Evolutionary conservation across 139 green algal genomes (phyloP).

Genomic region (Micractinium sp.): DNA sequence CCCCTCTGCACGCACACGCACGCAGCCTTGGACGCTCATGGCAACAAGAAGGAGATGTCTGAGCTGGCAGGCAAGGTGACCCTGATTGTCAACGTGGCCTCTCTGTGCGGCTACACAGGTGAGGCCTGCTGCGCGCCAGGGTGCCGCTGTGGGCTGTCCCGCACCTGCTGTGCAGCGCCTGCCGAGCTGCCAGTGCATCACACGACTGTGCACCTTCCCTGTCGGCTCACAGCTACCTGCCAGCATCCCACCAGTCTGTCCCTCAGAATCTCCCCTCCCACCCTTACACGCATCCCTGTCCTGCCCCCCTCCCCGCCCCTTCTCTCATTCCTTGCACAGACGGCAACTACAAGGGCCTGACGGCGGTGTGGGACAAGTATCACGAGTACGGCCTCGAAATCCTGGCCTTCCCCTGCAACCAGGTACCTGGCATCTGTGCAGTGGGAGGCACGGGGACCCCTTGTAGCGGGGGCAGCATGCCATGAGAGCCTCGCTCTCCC

Average conservation of each 20-base stretch:
- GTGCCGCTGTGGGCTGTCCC: too few species aligned
- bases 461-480: too few species aligned
- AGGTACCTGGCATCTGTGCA: too few species aligned
- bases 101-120: conserved; percentile 76
- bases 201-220: too few species aligned
- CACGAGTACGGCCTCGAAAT: conserved; percentile 60
- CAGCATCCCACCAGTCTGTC: neutral
- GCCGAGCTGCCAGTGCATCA: too few species aligned
- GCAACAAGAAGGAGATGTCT: conserved; percentile 36
- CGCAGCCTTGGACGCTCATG: conserved; percentile 54
- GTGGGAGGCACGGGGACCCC: too few species aligned
- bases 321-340: conserved; percentile 15
- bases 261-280: neutral
- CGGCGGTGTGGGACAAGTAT: conserved; percentile 68
- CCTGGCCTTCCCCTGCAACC: conserved; percentile 79
- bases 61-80: conserved; percentile 62
- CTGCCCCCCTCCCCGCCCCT: too few species aligned
- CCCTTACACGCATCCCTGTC: neutral
- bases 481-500: too few species aligned
- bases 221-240: too few species aligned
- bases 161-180: too few species aligned
- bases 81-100: conserved; percentile 84
- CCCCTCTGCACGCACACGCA: neutral
- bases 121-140: neutral
- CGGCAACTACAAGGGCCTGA: conserved; percentile 78